A percentile compares a stretch with the other conserved stretches of the same genome.
Evolutionary conservation across 2,329 filamentous ascomycete genomes (phyloP).

Genomic region (Fusarium pininemorale): DNA sequence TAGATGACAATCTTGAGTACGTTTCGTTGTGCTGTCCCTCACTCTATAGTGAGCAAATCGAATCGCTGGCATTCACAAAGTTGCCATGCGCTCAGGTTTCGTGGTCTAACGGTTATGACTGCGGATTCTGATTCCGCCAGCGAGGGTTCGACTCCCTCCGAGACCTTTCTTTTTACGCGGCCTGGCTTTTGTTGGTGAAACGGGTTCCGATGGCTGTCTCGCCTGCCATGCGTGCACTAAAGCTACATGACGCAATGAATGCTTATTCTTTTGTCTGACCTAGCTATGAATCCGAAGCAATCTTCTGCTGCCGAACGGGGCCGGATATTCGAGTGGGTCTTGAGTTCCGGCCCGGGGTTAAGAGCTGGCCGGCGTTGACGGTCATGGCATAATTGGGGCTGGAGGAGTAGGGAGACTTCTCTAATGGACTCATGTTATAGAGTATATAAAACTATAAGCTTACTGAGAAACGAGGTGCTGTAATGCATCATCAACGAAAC

Average conservation of each 20-base stretch:
- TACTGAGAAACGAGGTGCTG: no score
- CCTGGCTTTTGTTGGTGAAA: neutral
- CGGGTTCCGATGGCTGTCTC: neutral
- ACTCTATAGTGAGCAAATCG: neutral
- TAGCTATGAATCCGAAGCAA: neutral
- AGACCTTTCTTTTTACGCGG: neutral
- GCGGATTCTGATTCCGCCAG: slow-evolving; percentile 3
- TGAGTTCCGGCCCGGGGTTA: neutral
- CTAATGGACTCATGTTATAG: no score
- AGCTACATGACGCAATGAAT: neutral
- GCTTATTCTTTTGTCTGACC: neutral
- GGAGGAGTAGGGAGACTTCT: neutral
- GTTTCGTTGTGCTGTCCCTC: neutral
- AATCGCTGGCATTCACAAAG: neutral
- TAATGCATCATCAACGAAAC: neutral
- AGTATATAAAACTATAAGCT: accelerated
- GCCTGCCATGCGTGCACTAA: no score
- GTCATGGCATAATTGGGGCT: no score
- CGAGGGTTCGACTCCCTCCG: neutral
- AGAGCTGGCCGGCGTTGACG: neutral
- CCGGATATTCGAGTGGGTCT: slow-evolving; percentile 13
- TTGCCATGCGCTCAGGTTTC: neutral
- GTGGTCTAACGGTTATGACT: slow-evolving; percentile 1
- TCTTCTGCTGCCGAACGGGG: neutral
- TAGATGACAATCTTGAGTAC: neutral